Base-by-base conservation (phyloP, 176 grass and related monocot genomes). In the Cenchrus fungigraminus region DNA sequence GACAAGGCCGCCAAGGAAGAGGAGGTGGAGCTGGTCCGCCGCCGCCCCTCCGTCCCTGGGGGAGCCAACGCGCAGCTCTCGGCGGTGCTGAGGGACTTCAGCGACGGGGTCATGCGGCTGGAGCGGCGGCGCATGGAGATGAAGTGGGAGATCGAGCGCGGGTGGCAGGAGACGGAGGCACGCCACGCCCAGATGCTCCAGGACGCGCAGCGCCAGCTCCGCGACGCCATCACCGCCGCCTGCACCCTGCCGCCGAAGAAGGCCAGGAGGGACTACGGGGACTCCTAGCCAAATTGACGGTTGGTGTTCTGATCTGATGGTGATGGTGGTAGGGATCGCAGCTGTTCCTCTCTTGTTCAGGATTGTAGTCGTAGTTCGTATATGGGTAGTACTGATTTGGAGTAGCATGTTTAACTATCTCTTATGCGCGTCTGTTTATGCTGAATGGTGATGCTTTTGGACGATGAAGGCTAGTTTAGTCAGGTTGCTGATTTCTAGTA, bases 81-180 rank as follows among this genome's bases (percentile, higher is more conserved):
- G 17, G 84, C 46, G 2, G 88, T 87, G 20, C 68, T 98, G 53
- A 88, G 85, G 88, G 86, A 89, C 17, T 96, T 99, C 43, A 82
- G 91, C 3, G 88, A 99, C 1, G 84, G 83, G 22, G 52, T 99
- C 79, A 67, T 87, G 70, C 89, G 82, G 62, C 87, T 99, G 29
- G 97, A 99, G 86, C 90, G 92, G 84, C 91, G 88, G 61, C 81
- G 88, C 34, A 94, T 96, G 84, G 97, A 94, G 66, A 50, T 94
- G 72, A 78, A 92, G 86, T 79, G 86, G 90, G 97, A 96, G 68
- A 86, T 99, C 4, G 93, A 96, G 89, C 84, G 66, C 8, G 91
- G 88, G 6, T 95, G 93, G 86, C 94, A 94, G 84, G 91, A 99
- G 66, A 91, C 70, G 79, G 93, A 99, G 56, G 84, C 84, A 58